These are phyloP conservation scores for Apodospora peruviana DNA, from an alignment of 495 filamentous ascomycete genomes.

Conservation along the genomic window DNA sequence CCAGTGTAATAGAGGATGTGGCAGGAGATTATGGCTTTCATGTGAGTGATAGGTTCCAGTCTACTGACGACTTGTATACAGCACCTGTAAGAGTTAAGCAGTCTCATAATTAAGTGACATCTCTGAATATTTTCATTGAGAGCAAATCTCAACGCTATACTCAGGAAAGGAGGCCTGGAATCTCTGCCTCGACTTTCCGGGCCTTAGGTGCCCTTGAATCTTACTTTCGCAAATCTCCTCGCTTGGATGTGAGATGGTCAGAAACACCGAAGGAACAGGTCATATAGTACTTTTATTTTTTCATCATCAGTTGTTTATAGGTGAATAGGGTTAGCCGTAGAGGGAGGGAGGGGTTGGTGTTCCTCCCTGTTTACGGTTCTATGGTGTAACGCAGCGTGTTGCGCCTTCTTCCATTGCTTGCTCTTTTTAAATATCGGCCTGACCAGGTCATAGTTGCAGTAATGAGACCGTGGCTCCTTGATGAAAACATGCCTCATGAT, in stretches of 20 bases:
- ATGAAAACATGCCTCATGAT: background rate
- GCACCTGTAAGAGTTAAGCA: background rate
- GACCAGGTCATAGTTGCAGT: background rate
- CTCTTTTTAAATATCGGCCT: background rate
- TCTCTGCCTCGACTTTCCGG: background rate
- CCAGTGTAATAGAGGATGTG: no score
- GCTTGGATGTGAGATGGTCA: background rate
- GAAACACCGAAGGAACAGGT: background rate
- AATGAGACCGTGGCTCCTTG: background rate
- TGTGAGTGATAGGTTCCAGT: background rate
- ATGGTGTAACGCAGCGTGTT: background rate
- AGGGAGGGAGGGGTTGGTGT: background rate
- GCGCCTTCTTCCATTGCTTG: background rate
- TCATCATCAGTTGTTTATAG: background rate
- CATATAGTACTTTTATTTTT: background rate
- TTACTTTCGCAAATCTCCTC: background rate
- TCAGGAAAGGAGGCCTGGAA: background rate
- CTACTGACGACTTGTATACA: background rate
- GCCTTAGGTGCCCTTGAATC: no score
- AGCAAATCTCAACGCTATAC: background rate
- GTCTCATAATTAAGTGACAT: background rate
- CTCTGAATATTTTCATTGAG: background rate
- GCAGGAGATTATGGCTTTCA: background rate
- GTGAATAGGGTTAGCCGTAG: background rate
- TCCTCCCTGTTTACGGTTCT: background rate